These are phyloP conservation scores for Juncus inflexus DNA, from an alignment of 176 grass and related monocot species.

Conservation along the genomic window DNA sequence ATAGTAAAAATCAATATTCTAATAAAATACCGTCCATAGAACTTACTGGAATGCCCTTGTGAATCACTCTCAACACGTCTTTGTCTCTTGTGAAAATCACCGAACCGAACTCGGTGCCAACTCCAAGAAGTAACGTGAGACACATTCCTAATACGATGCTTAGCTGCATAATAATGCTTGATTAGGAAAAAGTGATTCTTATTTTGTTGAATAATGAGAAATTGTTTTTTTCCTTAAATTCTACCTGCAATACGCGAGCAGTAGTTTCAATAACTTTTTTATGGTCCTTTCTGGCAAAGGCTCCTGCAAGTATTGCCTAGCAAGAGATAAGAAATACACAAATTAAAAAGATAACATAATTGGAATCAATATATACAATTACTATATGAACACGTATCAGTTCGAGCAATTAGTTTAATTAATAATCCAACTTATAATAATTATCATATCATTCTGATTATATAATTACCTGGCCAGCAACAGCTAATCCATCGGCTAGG, in stretches of 20 bases:
- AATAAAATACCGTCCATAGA: slow-evolving; percentile 7
- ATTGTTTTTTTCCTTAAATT: background rate
- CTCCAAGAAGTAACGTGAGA: slow-evolving; percentile 55
- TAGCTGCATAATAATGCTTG: slow-evolving; percentile 39
- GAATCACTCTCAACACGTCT: slow-evolving; percentile 51
- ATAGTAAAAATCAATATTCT: background rate
- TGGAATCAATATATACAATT: background rate
- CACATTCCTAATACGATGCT: slow-evolving; percentile 56
- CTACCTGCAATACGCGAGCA: slow-evolving; percentile 77
- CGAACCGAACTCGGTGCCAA: slow-evolving; percentile 52
- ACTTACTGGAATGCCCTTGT: slow-evolving; percentile 68
- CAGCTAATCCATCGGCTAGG: slow-evolving; percentile 89
- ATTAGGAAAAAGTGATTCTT: background rate
- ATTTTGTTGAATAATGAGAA: background rate
- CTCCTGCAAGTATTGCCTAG: slow-evolving; percentile 84
- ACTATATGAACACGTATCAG: background rate
- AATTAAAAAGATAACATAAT: too few relatives aligned
- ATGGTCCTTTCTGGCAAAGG: slow-evolving; percentile 71
- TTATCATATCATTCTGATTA: background rate
- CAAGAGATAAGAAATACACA: slow-evolving; percentile 23
- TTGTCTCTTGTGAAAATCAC: slow-evolving; percentile 63
- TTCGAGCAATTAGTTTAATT: too few relatives aligned
- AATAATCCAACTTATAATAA: background rate
- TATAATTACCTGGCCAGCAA: slow-evolving; percentile 70
- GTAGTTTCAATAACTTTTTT: slow-evolving; percentile 42